Evolutionary conservation across 768 basidiomycete species (phyloP), one percentile per base, ranked within the genome.

Genomic region (Tricholoma hemisulphureum): DNA sequence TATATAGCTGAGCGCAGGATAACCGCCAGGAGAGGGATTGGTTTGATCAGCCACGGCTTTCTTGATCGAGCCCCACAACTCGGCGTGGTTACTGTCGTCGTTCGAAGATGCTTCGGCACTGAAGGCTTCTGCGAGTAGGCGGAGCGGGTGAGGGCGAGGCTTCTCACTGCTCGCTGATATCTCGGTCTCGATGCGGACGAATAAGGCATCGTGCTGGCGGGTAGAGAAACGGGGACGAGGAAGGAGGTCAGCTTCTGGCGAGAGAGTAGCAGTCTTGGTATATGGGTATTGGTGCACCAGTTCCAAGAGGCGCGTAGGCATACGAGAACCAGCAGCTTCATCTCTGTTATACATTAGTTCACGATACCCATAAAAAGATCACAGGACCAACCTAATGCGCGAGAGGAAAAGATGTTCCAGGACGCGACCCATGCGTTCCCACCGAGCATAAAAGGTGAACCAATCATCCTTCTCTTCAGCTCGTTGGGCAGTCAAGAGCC

Each of bases 381-480:
- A 46, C 50, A 21, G 51, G 16, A 62, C 77, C 55, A 56, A 89
- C 91, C 91, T 81, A 56, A 92, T 83, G 56, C 82, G 78, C 16
- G 86, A 79, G 55, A 93, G 75, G 72, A 92, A 90, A 7, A 93
- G 57, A 71, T 93, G 91, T 63, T 92, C 91, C 51, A 92, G 65
- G 39, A 88, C 80, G 20, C 89, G 77, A 28, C 88, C 91, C 8
- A 83, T 80, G 26, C 78, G 76, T 62, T 93, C 88, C 91, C 91
- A 93, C 28, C 86, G 78, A 4, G 76, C 73, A 66, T 92, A 93
- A 66, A 92, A 91, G 8, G 76, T 67, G 11, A 69, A 56, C 86
- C 85, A 90, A 54, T 85, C 82, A 51, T 88, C 86, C 1, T 72
- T 77, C 9, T 74, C 72, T 41, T 80, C 77, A 3, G 76, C 72